phyloP scores from a whole-genome alignment of 768 basidiomycete genomes.

The Candolleomyces aberdarensis region DNA sequence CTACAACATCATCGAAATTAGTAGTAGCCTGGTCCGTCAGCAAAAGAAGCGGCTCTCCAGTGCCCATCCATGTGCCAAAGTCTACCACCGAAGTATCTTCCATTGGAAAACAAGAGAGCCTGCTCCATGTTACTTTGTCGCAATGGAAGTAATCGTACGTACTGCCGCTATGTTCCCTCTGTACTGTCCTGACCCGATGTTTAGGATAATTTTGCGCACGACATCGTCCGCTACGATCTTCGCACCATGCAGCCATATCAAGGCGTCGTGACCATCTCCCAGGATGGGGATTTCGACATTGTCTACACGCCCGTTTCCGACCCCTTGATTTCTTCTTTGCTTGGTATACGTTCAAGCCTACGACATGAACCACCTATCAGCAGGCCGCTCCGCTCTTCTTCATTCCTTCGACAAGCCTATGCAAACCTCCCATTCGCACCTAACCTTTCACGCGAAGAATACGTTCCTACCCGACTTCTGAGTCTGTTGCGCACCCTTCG shows the following conservation, averaged over 20 bases:
- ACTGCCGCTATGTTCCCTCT: neutral
- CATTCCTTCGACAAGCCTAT: conserved; percentile 62
- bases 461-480: conserved; percentile 87
- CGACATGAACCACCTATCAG: conserved; percentile 57
- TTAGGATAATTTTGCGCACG: conserved; percentile 96
- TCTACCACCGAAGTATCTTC: conserved; percentile 80
- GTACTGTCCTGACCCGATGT: conserved; percentile 1
- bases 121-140: conserved; percentile 89
- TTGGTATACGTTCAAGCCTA: conserved; percentile 62
- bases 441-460: conserved; percentile 86
- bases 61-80: conserved; percentile 62
- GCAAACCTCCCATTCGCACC: conserved; percentile 80
- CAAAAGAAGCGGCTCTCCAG: conserved; percentile 67
- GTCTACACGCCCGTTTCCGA: conserved; percentile 84
- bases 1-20: conserved; percentile 96
- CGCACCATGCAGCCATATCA: conserved; percentile 80
- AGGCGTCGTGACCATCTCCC: conserved; percentile 75
- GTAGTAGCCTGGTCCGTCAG: conserved; percentile 65
- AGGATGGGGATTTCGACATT: conserved; percentile 76
- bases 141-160: conserved; percentile 92
- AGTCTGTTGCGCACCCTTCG: conserved; percentile 82
- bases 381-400: conserved; percentile 50
- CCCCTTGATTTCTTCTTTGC: conserved; percentile 76
- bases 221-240: conserved; percentile 88
- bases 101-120: conserved; percentile 74